A percentile compares a stretch with the other conserved stretches of the same genome.
Evolutionary conservation across 1,284 basidiomycete species (phyloP).

Genomic region (Takashimella tepidaria): DNA sequence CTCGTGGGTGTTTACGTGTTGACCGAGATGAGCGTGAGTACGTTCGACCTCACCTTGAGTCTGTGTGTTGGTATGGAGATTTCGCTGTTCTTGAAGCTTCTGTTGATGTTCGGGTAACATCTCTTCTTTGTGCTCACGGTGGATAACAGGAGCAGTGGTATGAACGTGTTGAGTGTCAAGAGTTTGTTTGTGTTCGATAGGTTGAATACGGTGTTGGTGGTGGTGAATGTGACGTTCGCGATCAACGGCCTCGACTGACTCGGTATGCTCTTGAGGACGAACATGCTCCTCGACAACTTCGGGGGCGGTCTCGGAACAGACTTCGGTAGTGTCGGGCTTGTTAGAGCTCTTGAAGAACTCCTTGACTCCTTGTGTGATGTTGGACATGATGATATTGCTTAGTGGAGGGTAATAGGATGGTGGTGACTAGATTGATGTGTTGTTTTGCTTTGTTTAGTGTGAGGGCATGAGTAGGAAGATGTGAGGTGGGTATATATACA

Average conservation of each 20-base stretch:
- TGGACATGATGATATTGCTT: slow-evolving; percentile 22
- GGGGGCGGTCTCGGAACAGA: slow-evolving; percentile 44
- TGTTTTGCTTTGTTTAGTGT: too few relatives aligned
- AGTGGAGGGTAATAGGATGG: slow-evolving; percentile 3
- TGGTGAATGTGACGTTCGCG: slow-evolving; percentile 44
- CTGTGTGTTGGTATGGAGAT: slow-evolving; percentile 29
- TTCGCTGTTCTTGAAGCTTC: slow-evolving; percentile 42
- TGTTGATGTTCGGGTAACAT: slow-evolving; percentile 46
- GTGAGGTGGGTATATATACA: not conserved
- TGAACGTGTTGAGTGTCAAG: slow-evolving; percentile 39
- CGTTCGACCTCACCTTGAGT: slow-evolving; percentile 26
- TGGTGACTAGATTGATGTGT: slow-evolving; percentile 2
- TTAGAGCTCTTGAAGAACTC: slow-evolving; percentile 29
- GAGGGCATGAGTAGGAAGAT: slow-evolving; percentile 8
- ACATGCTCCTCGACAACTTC: slow-evolving; percentile 43
- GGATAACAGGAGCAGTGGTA: slow-evolving; percentile 31
- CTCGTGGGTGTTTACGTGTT: slow-evolving; percentile 41
- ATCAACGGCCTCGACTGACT: slow-evolving; percentile 44
- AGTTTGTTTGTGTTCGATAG: slow-evolving; percentile 35
- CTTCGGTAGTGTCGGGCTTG: slow-evolving; percentile 41
- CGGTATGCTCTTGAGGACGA: slow-evolving; percentile 34
- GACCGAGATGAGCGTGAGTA: slow-evolving; percentile 28
- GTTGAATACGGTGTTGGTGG: slow-evolving; percentile 47
- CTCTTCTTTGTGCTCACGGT: slow-evolving; percentile 43
- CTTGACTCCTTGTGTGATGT: slow-evolving; percentile 36